Evolutionary conservation across 805 yeast species (phyloP), one percentile per base, ranked within the genome.

Genomic region (Wickerhamiella galacta): DNA sequence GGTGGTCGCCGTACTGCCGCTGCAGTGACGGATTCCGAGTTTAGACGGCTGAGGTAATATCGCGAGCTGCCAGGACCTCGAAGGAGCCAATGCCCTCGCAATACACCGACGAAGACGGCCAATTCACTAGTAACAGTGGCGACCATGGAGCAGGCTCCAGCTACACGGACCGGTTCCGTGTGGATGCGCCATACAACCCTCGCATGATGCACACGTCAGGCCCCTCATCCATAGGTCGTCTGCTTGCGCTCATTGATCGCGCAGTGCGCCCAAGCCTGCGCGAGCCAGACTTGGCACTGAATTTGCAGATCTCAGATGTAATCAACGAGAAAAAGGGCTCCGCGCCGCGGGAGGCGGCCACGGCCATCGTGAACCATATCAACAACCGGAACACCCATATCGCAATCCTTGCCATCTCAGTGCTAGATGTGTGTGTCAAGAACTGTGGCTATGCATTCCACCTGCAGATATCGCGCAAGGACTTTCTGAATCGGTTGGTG

Each of bases 371-470:
- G 34, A 75, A 75, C 48, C 63, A 82, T 40, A 70, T 87, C 51
- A 79, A 82, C 56, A 75, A 76, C 43, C 66, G 81, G 47, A 90
- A 79, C 44, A 72, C 92, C 1, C 92, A 80, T 48, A 77, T 83
- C 21, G 71, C 85, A 4, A 72, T 77, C 35, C 73, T 85, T 49
- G 95, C 95, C 7, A 57, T 90, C 42, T 69, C 49, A 23, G 45
- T 70, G 32, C 66, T 90, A 39, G 99, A 90, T 51, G 81, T 81
- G 34, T 61, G 90, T 45, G 98, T 90, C 33, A 90, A 90, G 58
- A 90, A 90, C 60, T 90, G 99, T 60, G 98, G 96, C 4, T 90
- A 87, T 54, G 95, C 98, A 6, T 72, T 90, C 58, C 98, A 90
- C 44, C 63, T 90, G 30, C 98, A 90, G 57, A 81, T 90, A 33